Conservation (phyloP, 257 asterid species). For the Leonotis leonurus region DNA sequence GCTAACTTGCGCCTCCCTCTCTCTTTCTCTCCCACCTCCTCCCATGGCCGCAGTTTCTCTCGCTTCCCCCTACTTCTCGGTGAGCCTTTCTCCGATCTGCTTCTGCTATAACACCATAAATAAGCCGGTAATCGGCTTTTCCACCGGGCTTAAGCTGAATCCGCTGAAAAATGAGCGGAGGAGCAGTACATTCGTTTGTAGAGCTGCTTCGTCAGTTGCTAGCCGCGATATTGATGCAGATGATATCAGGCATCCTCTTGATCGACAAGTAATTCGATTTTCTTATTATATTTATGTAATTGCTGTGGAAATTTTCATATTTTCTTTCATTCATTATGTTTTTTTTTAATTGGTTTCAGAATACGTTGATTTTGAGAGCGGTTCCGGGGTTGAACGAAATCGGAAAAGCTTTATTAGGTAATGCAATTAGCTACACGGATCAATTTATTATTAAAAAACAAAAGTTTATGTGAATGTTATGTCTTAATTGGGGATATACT, state of each 20-base stretch:
- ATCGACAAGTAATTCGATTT: constrained; percentile 54
- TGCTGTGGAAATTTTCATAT: background rate
- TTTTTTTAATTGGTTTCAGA: constrained; percentile 35
- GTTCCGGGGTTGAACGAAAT: constrained; percentile 82
- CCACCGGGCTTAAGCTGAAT: constrained; percentile 16
- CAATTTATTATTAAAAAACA: background rate
- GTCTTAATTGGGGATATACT: background rate
- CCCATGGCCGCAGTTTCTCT: constrained; percentile 53
- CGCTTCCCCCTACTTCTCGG: constrained; percentile 23
- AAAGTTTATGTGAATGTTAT: background rate
- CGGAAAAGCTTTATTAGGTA: constrained; percentile 85
- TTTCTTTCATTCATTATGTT: background rate
- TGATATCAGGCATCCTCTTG: constrained; percentile 91
- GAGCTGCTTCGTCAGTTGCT: constrained; percentile 51
- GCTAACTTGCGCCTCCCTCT: constrained; percentile 20
- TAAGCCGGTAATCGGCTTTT: constrained; percentile 13
- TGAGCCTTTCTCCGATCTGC: constrained; percentile 17
- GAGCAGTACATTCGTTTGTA: constrained; percentile 18
- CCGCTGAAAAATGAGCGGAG: constrained; percentile 9
- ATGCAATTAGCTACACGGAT: background rate
- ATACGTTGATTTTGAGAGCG: constrained; percentile 83
- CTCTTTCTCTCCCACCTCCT: constrained; percentile 15
- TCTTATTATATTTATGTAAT: background rate
- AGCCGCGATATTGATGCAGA: constrained; percentile 77
- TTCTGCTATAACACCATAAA: constrained; percentile 12